phyloP scores from a whole-genome alignment of 306 rosid genomes.

The Acacia acuminata region DNA sequence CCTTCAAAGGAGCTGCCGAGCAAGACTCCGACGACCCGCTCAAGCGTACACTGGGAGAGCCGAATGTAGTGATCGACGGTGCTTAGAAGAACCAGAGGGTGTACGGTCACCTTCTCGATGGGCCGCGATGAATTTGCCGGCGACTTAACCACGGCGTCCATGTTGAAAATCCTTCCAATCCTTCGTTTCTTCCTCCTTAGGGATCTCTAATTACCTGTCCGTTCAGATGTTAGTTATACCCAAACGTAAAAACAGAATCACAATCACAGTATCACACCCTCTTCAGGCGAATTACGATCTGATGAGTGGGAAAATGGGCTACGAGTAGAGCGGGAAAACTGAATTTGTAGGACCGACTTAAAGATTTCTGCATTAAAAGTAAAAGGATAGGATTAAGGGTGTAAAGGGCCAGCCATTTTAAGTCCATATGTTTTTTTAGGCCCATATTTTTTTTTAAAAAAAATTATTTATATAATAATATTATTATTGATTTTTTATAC shows the following conservation, averaged over 20 bases:
- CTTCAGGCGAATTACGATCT: not conserved
- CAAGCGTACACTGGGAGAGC: conserved; percentile 32
- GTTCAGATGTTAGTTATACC: not conserved
- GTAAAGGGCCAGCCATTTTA: too few species aligned
- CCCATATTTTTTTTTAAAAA: too few species aligned
- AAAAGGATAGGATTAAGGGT: too few species aligned
- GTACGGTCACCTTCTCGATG: conserved; percentile 69
- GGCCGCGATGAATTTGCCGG: conserved; percentile 56
- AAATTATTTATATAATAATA: too few species aligned
- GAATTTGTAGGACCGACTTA: too few species aligned
- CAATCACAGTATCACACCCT: not conserved
- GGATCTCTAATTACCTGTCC: not conserved
- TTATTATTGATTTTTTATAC: too few species aligned
- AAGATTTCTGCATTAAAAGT: too few species aligned
- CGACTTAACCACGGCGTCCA: conserved; percentile 61
- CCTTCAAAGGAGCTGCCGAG: conserved; percentile 66
- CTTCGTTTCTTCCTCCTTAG: not conserved
- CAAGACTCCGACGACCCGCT: conserved; percentile 64
- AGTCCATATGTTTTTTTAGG: too few species aligned
- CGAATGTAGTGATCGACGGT: conserved; percentile 74
- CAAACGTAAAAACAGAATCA: too few species aligned
- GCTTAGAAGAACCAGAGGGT: conserved; percentile 69
- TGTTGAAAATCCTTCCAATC: conserved; percentile 22
- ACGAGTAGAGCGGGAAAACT: too few species aligned
- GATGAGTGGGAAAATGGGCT: not conserved